Conservation (phyloP, 768 basidiomycete species). For the Pisolithus sp. region DNA sequence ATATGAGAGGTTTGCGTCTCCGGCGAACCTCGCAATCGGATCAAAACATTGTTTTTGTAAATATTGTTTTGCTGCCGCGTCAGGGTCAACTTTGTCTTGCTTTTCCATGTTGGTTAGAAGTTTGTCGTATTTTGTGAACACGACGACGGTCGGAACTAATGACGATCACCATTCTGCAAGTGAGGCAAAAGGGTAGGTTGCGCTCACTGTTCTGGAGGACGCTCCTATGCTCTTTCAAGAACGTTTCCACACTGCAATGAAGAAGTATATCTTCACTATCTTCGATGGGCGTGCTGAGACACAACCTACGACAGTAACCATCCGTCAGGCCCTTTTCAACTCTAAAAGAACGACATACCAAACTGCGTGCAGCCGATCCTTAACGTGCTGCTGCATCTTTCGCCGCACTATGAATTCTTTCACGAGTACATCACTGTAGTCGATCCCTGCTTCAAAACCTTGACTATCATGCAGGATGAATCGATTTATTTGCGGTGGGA, state of each 20-base stretch:
- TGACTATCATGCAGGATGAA: constrained; percentile 11
- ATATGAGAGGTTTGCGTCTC: not conserved
- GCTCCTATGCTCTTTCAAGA: not conserved
- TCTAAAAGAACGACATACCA: constrained; percentile 4
- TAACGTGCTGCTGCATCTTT: not conserved
- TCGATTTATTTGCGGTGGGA: constrained; percentile 1
- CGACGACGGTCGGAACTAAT: not conserved
- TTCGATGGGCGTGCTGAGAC: not conserved
- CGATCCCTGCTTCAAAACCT: constrained; percentile 8
- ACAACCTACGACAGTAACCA: not conserved
- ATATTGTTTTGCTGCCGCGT: not conserved
- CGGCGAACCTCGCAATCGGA: not conserved
- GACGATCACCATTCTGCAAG: not conserved
- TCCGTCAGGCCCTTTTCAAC: not conserved
- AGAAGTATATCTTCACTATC: not conserved
- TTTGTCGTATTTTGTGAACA: not conserved
- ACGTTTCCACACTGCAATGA: not conserved
- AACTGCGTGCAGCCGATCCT: constrained; percentile 9
- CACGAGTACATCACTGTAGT: not conserved
- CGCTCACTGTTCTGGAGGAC: not conserved
- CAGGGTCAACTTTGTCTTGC: not conserved
- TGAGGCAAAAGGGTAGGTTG: no score
- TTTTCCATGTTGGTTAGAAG: not conserved
- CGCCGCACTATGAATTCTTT: constrained; percentile 6
- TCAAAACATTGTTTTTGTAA: not conserved